Conservation (phyloP, 352 stramenopile genomes). For the Sclerospora graminicola region DNA sequence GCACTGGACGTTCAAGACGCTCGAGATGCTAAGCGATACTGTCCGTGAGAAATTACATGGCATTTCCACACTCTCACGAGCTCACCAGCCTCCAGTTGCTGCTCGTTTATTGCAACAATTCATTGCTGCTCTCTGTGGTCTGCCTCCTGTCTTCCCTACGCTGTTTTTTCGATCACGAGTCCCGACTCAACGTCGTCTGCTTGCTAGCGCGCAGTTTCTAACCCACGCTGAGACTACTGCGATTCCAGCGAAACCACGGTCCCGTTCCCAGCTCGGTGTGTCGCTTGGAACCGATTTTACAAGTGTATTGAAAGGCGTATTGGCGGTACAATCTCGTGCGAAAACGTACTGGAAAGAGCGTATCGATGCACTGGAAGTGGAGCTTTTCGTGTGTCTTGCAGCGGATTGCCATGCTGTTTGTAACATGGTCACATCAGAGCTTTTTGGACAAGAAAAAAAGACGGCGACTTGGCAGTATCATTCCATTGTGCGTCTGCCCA, state of each 20-base stretch:
- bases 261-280: constrained; percentile 40
- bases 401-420: no score
- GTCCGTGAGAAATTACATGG: constrained; percentile 16
- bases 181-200: constrained; percentile 11
- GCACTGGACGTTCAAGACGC: constrained; percentile 8
- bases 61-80: constrained; percentile 13
- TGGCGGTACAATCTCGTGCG: constrained; percentile 10
- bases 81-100: constrained; percentile 13
- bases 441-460: no score
- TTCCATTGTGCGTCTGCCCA: constrained; percentile 7
- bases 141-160: constrained; percentile 20
- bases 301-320: constrained; percentile 31
- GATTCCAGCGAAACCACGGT: constrained; percentile 34
- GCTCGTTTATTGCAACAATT: constrained; percentile 31
- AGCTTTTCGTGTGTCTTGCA: constrained; percentile 23
- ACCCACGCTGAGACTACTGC: constrained; percentile 31
- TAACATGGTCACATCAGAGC: no score
- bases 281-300: constrained; percentile 40
- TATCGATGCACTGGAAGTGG: constrained; percentile 12
- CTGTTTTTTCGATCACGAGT: constrained; percentile 37
- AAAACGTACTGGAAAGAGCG: constrained; percentile 11
- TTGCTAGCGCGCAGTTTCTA: constrained; percentile 33
- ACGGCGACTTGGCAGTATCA: no score
- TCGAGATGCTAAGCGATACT: constrained; percentile 8
- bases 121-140: constrained; percentile 15